A percentile compares a stretch with the other conserved stretches of the same genome.
phyloP scores from a whole-genome alignment of 257 asterid genomes.

The Primulina eburnea region DNA sequence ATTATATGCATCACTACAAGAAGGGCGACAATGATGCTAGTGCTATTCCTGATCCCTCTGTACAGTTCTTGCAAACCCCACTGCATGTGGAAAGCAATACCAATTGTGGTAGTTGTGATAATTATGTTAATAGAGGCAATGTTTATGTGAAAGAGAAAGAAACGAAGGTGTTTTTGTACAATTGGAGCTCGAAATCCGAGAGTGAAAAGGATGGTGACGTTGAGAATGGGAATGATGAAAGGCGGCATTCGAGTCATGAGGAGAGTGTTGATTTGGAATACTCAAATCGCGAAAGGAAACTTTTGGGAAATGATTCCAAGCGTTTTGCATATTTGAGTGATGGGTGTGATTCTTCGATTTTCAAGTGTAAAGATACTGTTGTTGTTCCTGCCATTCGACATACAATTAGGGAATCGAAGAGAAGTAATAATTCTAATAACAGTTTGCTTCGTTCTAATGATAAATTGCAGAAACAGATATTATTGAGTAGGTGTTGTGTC shows the following conservation, averaged over 20 bases:
- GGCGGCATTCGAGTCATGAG: constrained; percentile 50
- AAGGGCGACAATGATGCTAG: constrained; percentile 34
- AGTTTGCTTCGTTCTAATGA: constrained; percentile 43
- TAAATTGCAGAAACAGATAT: constrained; percentile 47
- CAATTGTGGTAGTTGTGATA: constrained; percentile 11
- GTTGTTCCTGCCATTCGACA: constrained; percentile 60
- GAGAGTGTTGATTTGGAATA: constrained; percentile 54
- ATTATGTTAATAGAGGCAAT: constrained; percentile 31
- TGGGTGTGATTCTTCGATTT: constrained; percentile 46
- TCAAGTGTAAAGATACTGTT: constrained; percentile 55
- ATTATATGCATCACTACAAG: constrained; percentile 58
- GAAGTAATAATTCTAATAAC: constrained; percentile 35
- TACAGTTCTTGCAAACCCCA: constrained; percentile 18
- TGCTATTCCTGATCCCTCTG: constrained; percentile 30
- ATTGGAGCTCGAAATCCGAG: constrained; percentile 85
- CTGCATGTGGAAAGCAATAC: constrained; percentile 23
- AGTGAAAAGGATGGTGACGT: constrained; percentile 56
- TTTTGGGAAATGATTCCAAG: constrained; percentile 71
- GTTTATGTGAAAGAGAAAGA: constrained; percentile 21
- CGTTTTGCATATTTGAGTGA: constrained; percentile 64
- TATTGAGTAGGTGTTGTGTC: constrained; percentile 36
- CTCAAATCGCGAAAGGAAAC: constrained; percentile 52
- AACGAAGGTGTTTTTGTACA: constrained; percentile 60
- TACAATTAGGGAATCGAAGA: constrained; percentile 43
- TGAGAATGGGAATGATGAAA: constrained; percentile 39